Percentiles rank a stretch among this genome's conserved stretches.
Conservation (phyloP, 2,329 filamentous ascomycete species). For the Fonsecaea nubica region DNA sequence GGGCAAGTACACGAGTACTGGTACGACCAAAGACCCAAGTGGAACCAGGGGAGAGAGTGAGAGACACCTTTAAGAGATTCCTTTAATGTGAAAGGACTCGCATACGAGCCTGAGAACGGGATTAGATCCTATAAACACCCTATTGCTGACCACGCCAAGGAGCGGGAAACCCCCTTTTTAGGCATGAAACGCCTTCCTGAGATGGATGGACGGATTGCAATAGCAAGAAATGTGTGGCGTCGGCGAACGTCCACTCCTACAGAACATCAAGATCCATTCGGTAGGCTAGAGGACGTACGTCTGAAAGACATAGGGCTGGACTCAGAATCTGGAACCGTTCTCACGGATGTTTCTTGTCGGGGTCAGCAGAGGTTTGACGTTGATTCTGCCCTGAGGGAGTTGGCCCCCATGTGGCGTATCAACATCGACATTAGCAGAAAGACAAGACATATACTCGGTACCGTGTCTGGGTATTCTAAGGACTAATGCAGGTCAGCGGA, state of each 20-base stretch:
- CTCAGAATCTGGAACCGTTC: too few species aligned
- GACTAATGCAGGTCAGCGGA: conserved; percentile 5
- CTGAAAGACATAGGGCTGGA: too few species aligned
- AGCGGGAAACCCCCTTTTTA: not conserved
- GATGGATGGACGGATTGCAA: too few species aligned
- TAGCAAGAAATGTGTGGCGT: not conserved
- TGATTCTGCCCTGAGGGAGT: not conserved
- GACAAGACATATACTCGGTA: too few species aligned
- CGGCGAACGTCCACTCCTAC: not conserved
- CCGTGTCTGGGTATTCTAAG: not conserved
- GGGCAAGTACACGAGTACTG: too few species aligned
- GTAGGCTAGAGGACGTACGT: not conserved
- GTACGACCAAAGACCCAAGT: too few species aligned
- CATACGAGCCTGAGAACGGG: not conserved
- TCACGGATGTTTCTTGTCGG: not conserved
- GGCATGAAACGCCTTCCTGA: not conserved
- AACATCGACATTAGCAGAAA: too few species aligned
- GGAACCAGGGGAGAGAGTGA: too few species aligned
- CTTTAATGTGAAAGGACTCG: too few species aligned
- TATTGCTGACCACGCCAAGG: not conserved
- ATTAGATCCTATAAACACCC: not conserved
- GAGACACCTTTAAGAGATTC: too few species aligned
- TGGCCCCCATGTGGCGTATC: not conserved
- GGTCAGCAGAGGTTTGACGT: not conserved
- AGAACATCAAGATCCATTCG: not conserved